Base-by-base conservation (phyloP, 306 rosid genomes). In the Corylus americana region DNA sequence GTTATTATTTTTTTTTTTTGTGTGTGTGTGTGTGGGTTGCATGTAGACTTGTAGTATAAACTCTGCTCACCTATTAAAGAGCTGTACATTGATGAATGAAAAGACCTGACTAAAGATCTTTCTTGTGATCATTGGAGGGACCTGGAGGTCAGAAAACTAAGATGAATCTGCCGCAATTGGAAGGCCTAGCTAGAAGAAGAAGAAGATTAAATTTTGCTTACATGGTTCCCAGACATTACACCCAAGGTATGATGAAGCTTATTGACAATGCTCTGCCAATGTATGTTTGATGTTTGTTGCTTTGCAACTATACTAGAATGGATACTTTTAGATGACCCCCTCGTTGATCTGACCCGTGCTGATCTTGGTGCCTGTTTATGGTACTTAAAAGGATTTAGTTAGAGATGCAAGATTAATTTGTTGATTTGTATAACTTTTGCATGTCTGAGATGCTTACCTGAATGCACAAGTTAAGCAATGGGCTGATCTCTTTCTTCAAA, bases 31-130 rank as follows among this genome's bases (percentile, higher is more conserved):
- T 39, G 7, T 42, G 7, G 45, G 45, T 6, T 42, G 25, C 25
- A 22, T 22, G 35, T 31, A 31, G 35, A 31, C 35, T 31, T 6
- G 45, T 42, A 42, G 45, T 42, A 42, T 51, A 80, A 77, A n/a
- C 14, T 78, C 44, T 62, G 50, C 83, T 78, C 70, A 91, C 98
- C 98, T 93, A 68, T 93, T 93, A 77, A 93, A 91, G 55, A 93
- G 93, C 80, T 93, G 98, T 75, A 91, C 90, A 85, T 93, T 87
- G 87, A 93, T 91, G 88, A 87, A 93, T 78, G 97, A 93, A 81
- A 93, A 93, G 74, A 91, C 97, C 75, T 90, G 97, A 59, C 88
- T 86, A 78, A 93, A 88, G 57, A 93, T 90, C 86, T 88, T 93
- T 81, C 91, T 86, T 61, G 91, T 86, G 80, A 91, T 83, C 85